Conservation (phyloP, 495 filamentous ascomycete species). For the Chaetomium cochliodes region DNA sequence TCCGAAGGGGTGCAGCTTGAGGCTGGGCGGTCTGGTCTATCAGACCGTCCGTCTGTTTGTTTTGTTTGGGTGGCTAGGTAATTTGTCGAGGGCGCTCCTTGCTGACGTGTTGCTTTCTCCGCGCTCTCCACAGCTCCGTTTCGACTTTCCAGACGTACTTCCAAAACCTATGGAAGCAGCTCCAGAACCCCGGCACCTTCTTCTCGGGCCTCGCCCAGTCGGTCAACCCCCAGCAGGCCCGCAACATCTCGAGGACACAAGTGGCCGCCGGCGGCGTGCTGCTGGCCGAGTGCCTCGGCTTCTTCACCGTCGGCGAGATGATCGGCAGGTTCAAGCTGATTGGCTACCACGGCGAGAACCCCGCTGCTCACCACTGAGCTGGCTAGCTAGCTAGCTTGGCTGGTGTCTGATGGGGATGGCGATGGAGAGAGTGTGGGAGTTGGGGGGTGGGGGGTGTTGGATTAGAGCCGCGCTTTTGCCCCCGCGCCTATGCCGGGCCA, state of each 20-base stretch:
- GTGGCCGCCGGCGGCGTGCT: slow-evolving; percentile 70
- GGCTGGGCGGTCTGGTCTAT: background rate
- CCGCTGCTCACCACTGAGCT: slow-evolving; percentile 60
- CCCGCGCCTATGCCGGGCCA: background rate
- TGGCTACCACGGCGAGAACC: slow-evolving; percentile 74
- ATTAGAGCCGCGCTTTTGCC: background rate
- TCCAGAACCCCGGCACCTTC: slow-evolving; percentile 62
- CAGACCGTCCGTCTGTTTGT: slow-evolving; percentile 7
- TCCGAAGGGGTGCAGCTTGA: background rate
- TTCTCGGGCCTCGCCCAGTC: slow-evolving; percentile 40
- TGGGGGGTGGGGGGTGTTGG: slow-evolving; percentile 11
- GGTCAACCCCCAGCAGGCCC: slow-evolving; percentile 58
- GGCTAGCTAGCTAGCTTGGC: too few species aligned
- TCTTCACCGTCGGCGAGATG: slow-evolving; percentile 98
- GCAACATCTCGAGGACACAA: slow-evolving; percentile 68
- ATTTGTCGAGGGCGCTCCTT: background rate
- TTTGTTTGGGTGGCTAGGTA: background rate
- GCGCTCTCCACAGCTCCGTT: slow-evolving; percentile 55
- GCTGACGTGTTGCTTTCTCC: slow-evolving; percentile 31
- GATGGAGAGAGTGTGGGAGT: background rate
- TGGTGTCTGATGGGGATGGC: too few species aligned
- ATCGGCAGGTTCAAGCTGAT: slow-evolving; percentile 90
- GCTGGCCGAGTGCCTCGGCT: slow-evolving; percentile 82
- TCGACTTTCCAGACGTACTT: slow-evolving; percentile 85
- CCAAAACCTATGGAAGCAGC: slow-evolving; percentile 64